phyloP scores from a whole-genome alignment of 2,329 filamentous ascomycete species.

The Alternaria gansuensis region DNA sequence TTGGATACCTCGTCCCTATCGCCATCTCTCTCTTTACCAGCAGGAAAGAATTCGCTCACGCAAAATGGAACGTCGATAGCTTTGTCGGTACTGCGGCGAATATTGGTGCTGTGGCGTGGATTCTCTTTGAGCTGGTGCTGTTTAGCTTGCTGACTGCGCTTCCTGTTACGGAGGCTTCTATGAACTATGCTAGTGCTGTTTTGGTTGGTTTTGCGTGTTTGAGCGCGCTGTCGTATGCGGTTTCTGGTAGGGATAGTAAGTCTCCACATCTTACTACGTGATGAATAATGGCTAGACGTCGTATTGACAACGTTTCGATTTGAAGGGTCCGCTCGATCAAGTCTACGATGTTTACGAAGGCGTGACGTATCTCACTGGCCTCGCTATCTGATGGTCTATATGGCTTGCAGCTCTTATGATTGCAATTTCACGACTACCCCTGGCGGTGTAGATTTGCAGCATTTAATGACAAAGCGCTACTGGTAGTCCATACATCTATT shows the following conservation, averaged over 20 bases:
- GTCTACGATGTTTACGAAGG: background rate
- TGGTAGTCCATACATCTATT: no score
- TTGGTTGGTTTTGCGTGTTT: conserved; percentile 59
- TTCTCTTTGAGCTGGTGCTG: background rate
- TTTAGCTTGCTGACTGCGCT: background rate
- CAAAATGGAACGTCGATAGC: background rate
- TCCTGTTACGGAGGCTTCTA: conserved; percentile 53
- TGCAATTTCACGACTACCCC: background rate
- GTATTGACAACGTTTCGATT: background rate
- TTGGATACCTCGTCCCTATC: background rate
- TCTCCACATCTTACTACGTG: background rate
- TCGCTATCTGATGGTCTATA: background rate
- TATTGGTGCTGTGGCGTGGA: conserved; percentile 3
- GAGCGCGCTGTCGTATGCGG: conserved; percentile 12
- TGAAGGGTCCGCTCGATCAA: background rate
- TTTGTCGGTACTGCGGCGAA: background rate
- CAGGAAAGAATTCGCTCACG: background rate
- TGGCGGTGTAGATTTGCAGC: background rate
- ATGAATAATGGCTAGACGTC: background rate
- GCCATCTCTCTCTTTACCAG: background rate
- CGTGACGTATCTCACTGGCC: background rate
- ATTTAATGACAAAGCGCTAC: no score
- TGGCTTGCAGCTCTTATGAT: background rate
- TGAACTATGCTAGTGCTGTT: conserved; percentile 67
- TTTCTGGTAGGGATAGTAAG: conserved; percentile 16